Conservation (phyloP, 805 yeast species). For the Lipomyces japonicus region DNA sequence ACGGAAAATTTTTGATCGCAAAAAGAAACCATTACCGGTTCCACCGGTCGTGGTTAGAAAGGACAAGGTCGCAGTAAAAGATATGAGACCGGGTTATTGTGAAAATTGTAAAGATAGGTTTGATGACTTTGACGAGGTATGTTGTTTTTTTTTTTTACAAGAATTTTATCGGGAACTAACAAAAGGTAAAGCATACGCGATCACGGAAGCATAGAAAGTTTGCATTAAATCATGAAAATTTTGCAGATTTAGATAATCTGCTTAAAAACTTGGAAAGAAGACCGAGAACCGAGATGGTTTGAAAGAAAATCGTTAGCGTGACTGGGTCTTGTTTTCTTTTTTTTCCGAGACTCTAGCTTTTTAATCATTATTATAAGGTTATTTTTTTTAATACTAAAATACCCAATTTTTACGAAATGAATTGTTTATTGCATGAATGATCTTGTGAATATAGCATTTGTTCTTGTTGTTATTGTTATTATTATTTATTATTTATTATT, state of each 20-base stretch:
- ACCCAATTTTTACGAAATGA: too few relatives aligned
- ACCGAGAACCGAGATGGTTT: too few relatives aligned
- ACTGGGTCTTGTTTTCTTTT: too few relatives aligned
- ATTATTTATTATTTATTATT: too few relatives aligned
- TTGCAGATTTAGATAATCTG: constrained; percentile 70
- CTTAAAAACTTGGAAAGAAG: constrained; percentile 48
- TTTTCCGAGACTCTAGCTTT: too few relatives aligned
- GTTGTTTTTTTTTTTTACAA: background rate
- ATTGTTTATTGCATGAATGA: too few relatives aligned
- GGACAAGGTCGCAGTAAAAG: constrained; percentile 28
- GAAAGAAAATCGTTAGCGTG: too few relatives aligned
- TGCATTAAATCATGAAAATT: constrained; percentile 68
- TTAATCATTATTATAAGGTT: too few relatives aligned
- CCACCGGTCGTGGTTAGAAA: constrained; percentile 26
- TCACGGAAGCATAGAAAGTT: constrained; percentile 71
- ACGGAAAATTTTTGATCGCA: constrained; percentile 39
- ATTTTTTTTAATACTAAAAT: too few relatives aligned
- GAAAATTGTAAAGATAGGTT: constrained; percentile 88
- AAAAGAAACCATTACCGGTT: constrained; percentile 23
- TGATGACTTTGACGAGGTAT: constrained; percentile 61
- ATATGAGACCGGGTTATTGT: constrained; percentile 68
- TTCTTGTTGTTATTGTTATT: too few relatives aligned
- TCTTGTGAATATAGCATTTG: too few relatives aligned
- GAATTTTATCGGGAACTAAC: background rate
- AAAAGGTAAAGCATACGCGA: constrained; percentile 48